Evolutionary conservation across 2,329 filamentous ascomycete species (phyloP), one percentile per base, ranked within the genome.

Genomic region (Mycosphaerella sp.): DNA sequence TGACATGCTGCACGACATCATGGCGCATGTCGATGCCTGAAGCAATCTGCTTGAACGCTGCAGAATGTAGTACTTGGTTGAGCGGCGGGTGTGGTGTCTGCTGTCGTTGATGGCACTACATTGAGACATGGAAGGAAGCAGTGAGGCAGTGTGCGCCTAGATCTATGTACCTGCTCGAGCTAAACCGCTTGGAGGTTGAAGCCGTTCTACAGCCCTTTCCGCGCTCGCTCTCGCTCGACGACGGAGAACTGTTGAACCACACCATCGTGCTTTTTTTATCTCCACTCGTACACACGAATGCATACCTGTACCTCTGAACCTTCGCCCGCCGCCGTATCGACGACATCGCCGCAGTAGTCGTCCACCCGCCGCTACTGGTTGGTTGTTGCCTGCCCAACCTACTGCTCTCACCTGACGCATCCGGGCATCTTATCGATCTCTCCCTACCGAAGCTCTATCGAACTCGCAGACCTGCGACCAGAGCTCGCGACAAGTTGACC

Each of bases 71-170:
- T 21, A 21, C 21, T 21, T 21, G 21, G 21, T 21, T 21, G 21
- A 21, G 21, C 21, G 21, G 21, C 21, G 26, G 26, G 26, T 29
- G 26, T 29, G 5, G 26, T 29, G 26, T 29, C 26, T 29, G 26
- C 26, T 7, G 26, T 29, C 26, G 21, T 29, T 7, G 26, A 29
- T 29, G 26, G 26, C 26, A 29, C 26, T 29, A 48, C n/a, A 17
- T 42, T 29, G 47, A 51, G 14, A 55, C 32, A 17, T 17, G 14
- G 14, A 42, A 51, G 53, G 53, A 51, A 43, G 47, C 51, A 48
- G 53, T 55, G 42, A 17, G 14, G 14, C 14, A 17, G 21, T 21
- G 21, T 21, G 21, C 21, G 14, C 21, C 3, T 21, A 12, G 53
- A 55, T 43, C 47, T 55, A 51, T 2, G 14, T 17, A n/a, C 40